phyloP scores from a whole-genome alignment of 306 rosid species.

The Leucaena leucocephala region DNA sequence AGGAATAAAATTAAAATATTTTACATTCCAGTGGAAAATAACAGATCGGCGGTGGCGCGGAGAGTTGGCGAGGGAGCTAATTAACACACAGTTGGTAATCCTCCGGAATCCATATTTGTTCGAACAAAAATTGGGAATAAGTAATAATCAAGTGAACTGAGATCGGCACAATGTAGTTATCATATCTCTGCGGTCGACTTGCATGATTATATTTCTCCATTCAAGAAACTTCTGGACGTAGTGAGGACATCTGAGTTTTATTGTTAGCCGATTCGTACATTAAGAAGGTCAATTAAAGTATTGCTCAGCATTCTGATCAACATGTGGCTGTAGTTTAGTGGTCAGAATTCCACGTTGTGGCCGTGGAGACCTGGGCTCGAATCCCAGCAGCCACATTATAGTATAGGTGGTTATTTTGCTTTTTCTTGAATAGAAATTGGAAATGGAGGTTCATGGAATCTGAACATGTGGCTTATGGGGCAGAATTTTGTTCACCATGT shows the following conservation, averaged over 20 bases:
- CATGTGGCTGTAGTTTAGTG: conserved; percentile 1
- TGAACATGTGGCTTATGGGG: conserved; percentile 27
- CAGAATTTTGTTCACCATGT: conserved; percentile 34
- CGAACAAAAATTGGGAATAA: neutral
- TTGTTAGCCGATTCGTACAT: no score
- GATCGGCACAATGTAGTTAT: neutral
- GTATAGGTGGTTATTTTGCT: no score
- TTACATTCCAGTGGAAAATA: no score
- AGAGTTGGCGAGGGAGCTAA: no score
- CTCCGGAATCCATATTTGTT: no score
- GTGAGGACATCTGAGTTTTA: neutral
- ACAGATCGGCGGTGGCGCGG: no score
- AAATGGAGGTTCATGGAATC: neutral
- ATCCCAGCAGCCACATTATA: neutral
- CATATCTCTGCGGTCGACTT: neutral
- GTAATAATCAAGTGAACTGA: neutral
- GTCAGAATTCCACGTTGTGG: conserved; percentile 27
- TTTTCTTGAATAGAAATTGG: no score
- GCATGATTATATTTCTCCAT: neutral
- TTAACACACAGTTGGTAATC: no score
- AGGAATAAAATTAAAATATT: neutral
- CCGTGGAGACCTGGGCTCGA: conserved; percentile 25
- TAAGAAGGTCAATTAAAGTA: rapidly evolving
- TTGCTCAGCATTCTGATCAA: rapidly evolving
- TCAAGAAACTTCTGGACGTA: neutral